These are phyloP conservation scores for Blumeria hordei DNA, from an alignment of 2,329 filamentous ascomycete species.

Conservation along the genomic window DNA sequence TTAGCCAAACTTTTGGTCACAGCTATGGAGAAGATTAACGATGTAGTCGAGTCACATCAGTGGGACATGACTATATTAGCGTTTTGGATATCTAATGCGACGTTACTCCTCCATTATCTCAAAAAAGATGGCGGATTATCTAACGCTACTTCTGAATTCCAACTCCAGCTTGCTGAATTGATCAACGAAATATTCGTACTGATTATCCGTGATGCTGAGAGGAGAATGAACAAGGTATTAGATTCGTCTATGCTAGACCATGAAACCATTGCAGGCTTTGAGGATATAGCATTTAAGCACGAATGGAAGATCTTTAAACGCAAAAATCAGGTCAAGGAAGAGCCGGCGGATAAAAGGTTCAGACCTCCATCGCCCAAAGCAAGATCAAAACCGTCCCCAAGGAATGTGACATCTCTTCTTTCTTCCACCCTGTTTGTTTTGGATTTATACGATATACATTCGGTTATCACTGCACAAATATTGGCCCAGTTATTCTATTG, in stretches of 20 bases:
- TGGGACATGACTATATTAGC: conserved; percentile 99
- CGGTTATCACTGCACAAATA: conserved; percentile 81
- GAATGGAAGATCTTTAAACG: conserved; percentile 95
- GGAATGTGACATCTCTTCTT: conserved; percentile 84
- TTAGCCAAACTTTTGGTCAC: conserved; percentile 57
- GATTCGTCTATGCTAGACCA: conserved; percentile 90
- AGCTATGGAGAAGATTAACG: conserved; percentile 90
- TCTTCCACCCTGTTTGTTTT: conserved; percentile 93
- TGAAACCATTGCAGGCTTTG: conserved; percentile 91
- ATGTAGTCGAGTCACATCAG: conserved; percentile 82
- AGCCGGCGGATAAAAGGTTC: conserved; percentile 74
- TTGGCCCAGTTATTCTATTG: conserved; percentile 86
- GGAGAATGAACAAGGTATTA: conserved; percentile 85
- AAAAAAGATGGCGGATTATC: conserved; percentile 78
- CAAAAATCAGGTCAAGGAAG: conserved; percentile 72
- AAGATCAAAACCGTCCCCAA: conserved; percentile 70
- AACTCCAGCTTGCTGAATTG: conserved; percentile 76
- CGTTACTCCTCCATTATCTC: conserved; percentile 79
- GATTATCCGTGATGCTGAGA: conserved; percentile 86
- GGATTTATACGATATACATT: conserved; percentile 96
- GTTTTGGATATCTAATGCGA: conserved; percentile 97
- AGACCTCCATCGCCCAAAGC: conserved; percentile 84
- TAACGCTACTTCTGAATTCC: conserved; percentile 64
- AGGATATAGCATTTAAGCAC: conserved; percentile 90
- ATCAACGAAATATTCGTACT: conserved; percentile 97